Evolutionary conservation across 441 rosid species (phyloP).

Genomic region (Arabidopsis hybrid): DNA sequence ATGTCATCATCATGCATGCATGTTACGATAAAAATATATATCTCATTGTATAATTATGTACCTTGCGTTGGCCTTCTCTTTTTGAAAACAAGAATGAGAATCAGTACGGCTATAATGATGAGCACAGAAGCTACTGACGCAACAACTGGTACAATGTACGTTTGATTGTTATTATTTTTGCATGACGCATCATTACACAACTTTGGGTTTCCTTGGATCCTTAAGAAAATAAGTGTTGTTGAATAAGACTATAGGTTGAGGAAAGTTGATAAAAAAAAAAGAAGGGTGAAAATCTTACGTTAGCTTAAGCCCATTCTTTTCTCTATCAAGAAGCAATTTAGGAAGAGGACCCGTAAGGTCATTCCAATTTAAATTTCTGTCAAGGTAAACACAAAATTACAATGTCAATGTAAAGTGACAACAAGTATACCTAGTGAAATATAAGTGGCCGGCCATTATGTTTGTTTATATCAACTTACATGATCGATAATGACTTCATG

Average conservation of each 20-base stretch:
- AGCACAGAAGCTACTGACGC: slow-evolving; percentile 28
- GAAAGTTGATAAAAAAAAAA: background rate
- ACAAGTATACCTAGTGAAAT: background rate
- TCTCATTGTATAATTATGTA: background rate
- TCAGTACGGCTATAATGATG: slow-evolving; percentile 10
- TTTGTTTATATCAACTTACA: slow-evolving; percentile 13
- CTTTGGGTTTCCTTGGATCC: slow-evolving; percentile 34
- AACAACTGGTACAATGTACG: slow-evolving; percentile 25
- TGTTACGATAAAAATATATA: background rate
- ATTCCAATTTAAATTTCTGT: slow-evolving; percentile 37
- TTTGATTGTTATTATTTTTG: slow-evolving; percentile 2
- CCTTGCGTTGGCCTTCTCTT: slow-evolving; percentile 29
- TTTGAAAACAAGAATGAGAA: slow-evolving; percentile 17
- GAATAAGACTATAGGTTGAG: background rate
- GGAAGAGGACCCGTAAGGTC: slow-evolving; percentile 35
- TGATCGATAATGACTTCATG: slow-evolving; percentile 32
- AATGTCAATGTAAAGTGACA: background rate
- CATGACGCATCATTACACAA: slow-evolving; percentile 22
- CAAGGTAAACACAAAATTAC: background rate
- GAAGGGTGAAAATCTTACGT: slow-evolving; percentile 8
- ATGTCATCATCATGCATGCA: background rate
- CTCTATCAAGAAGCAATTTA: background rate
- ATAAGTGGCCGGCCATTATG: background rate
- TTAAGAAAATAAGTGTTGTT: background rate
- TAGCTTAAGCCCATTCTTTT: slow-evolving; percentile 29